phyloP scores from a whole-genome alignment of 116 monocot genomes.

The Posidonia oceanica region DNA sequence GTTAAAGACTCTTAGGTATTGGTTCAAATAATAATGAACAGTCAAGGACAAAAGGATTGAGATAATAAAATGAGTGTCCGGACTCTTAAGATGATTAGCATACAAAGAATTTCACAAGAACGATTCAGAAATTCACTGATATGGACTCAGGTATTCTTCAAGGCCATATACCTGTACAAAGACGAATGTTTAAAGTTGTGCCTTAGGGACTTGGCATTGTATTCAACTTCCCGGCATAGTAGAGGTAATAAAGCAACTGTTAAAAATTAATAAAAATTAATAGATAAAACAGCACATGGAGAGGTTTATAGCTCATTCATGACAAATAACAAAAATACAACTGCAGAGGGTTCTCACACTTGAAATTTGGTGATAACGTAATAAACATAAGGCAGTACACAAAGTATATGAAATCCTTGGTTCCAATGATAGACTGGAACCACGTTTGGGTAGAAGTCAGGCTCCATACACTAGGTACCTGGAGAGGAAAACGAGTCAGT shows the following conservation, averaged over 20 bases:
- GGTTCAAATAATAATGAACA: too few species aligned
- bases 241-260: conserved; percentile 86
- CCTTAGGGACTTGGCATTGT: conserved; percentile 53
- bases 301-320: background rate
- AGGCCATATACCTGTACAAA: conserved; percentile 52
- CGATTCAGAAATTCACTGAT: background rate
- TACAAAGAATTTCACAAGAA: background rate
- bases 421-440: conserved; percentile 48
- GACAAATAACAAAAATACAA: background rate
- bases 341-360: conserved; percentile 33
- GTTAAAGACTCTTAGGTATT: too few species aligned
- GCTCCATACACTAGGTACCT: conserved; percentile 78
- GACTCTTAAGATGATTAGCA: background rate
- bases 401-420: conserved; percentile 73
- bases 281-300: background rate
- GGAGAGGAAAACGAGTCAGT: conserved; percentile 12
- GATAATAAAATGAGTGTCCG: too few species aligned
- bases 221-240: conserved; percentile 61
- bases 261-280: background rate
- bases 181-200: conserved; percentile 41
- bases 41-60: too few species aligned
- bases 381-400: conserved; percentile 68
- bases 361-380: conserved; percentile 54
- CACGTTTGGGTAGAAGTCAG: conserved; percentile 45
- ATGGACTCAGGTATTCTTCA: background rate